Percentiles rank a stretch among this genome's conserved stretches.
These are phyloP conservation scores for Mitragyna speciosa DNA, from an alignment of 257 asterid species.

Conservation along the genomic window DNA sequence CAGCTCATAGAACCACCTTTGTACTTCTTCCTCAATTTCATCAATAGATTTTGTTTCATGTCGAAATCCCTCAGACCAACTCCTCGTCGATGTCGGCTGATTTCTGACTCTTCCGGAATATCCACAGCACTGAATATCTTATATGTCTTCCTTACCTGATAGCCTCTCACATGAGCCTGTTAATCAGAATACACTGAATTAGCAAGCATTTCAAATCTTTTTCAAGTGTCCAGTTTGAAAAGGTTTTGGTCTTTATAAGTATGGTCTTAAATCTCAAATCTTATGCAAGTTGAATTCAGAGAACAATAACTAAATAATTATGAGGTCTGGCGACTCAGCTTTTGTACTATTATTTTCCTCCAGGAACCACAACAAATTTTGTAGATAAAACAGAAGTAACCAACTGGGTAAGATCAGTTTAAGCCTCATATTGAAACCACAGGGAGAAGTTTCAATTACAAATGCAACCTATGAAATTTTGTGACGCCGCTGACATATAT, in stretches of 20 bases:
- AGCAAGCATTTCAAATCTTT: neutral
- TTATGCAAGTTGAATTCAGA: too few species aligned
- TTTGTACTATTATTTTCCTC: too few species aligned
- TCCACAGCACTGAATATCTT: conserved; percentile 86
- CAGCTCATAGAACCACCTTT: conserved; percentile 66
- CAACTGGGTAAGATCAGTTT: too few species aligned
- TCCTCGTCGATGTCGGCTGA: conserved; percentile 85
- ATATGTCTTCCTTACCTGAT: conserved; percentile 74
- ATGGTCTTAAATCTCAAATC: too few species aligned
- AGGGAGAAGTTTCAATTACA: too few species aligned
- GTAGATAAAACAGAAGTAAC: too few species aligned
- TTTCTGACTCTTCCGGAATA: conserved; percentile 64
- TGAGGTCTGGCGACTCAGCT: too few species aligned
- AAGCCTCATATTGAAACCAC: too few species aligned
- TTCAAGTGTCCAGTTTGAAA: neutral
- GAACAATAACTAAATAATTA: too few species aligned
- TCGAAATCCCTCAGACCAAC: conserved; percentile 73
- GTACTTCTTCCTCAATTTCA: conserved; percentile 69
- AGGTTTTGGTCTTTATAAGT: neutral
- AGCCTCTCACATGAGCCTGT: conserved; percentile 96
- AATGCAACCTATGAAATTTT: too few species aligned
- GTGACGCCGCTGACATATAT: too few species aligned
- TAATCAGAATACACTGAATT: conserved; percentile 7
- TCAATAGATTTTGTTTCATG: conserved; percentile 46
- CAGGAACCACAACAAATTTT: too few species aligned